Evolutionary conservation across 1,284 basidiomycete species (phyloP).

Genomic region (Boletus albobrunnescens): DNA sequence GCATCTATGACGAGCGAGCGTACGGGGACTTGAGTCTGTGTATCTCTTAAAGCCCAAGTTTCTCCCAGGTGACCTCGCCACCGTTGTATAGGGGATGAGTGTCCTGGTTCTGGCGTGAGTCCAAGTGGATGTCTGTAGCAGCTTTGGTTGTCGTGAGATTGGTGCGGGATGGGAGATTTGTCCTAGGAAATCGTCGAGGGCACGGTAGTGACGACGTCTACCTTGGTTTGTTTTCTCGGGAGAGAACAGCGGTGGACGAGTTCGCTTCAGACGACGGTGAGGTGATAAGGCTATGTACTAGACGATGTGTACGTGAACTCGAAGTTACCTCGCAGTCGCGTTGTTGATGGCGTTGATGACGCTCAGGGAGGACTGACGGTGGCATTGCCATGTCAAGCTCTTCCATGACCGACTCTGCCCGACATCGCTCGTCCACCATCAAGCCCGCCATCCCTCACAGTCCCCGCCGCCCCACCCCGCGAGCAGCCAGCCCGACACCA

Average conservation of each 20-base stretch:
- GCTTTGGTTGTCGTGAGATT: slow-evolving; percentile 9
- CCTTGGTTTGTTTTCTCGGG: slow-evolving; percentile 39
- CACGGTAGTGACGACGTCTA: slow-evolving; percentile 64
- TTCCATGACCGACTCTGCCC: slow-evolving; percentile 10
- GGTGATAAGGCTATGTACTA: too few relatives aligned
- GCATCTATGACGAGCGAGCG: too few relatives aligned
- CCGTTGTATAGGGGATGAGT: too few relatives aligned
- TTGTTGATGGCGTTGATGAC: too few relatives aligned
- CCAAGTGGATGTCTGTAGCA: slow-evolving; percentile 60
- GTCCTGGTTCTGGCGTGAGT: slow-evolving; percentile 34
- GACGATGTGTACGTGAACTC: too few relatives aligned
- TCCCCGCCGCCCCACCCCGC: background rate
- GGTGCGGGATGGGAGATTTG: too few relatives aligned
- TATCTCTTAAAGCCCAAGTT: slow-evolving; percentile 66
- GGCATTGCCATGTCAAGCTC: background rate
- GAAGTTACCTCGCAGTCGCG: slow-evolving; percentile 40
- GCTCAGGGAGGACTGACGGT: too few relatives aligned
- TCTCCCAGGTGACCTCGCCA: slow-evolving; percentile 31
- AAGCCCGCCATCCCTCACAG: slow-evolving; percentile 14
- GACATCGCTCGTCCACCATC: slow-evolving; percentile 26
- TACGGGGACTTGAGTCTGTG: slow-evolving; percentile 45
- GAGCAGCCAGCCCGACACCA: slow-evolving; percentile 3
- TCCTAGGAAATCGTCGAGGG: slow-evolving; percentile 39
- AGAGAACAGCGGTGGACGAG: slow-evolving; percentile 52
- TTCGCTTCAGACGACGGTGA: slow-evolving; percentile 75